Evolutionary conservation across 2,329 filamentous ascomycete species (phyloP).

Genomic region (Ophiognomonia clavigignenti-juglandacearum): DNA sequence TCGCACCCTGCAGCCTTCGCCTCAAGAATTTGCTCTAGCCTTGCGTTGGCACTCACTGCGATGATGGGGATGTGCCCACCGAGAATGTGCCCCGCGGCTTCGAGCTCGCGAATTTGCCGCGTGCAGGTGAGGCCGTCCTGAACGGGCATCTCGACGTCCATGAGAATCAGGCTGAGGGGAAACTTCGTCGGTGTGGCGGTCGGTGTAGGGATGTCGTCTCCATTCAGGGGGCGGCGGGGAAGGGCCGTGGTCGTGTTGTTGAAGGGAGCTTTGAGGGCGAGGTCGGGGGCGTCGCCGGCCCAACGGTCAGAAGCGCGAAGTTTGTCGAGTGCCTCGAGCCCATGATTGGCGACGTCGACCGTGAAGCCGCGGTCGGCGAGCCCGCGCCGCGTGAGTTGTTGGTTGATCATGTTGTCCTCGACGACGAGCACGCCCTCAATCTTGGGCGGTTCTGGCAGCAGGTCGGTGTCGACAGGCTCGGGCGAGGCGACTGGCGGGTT

Average conservation of each 20-base stretch:
- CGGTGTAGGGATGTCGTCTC: conserved; percentile 3
- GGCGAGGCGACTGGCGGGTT: conserved; percentile 1
- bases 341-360: conserved; percentile 49
- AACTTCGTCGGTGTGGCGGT: conserved; percentile 20
- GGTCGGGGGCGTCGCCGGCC: conserved; percentile 5
- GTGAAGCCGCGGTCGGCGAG: conserved; percentile 44
- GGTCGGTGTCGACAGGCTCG: conserved; percentile 3
- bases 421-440: conserved; percentile 48
- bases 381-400: conserved; percentile 49
- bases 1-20: conserved; percentile 51
- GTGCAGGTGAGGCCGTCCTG: conserved; percentile 68
- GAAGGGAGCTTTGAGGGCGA: neutral
- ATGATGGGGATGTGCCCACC: conserved; percentile 57
- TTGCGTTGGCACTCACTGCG: conserved; percentile 63
- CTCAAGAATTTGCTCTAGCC: conserved; percentile 53
- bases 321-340: conserved; percentile 27
- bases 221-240: neutral
- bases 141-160: conserved; percentile 75
- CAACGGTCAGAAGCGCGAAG: conserved; percentile 29
- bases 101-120: conserved; percentile 57
- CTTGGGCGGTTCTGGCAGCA: conserved; percentile 14
- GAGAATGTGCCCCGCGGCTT: conserved; percentile 46
- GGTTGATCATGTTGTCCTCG: conserved; percentile 59
- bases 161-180: conserved; percentile 58
- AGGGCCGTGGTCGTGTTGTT: neutral